These are phyloP conservation scores for Ophiorrhiza pumila DNA, from an alignment of 257 asterid species.

Conservation along the genomic window DNA sequence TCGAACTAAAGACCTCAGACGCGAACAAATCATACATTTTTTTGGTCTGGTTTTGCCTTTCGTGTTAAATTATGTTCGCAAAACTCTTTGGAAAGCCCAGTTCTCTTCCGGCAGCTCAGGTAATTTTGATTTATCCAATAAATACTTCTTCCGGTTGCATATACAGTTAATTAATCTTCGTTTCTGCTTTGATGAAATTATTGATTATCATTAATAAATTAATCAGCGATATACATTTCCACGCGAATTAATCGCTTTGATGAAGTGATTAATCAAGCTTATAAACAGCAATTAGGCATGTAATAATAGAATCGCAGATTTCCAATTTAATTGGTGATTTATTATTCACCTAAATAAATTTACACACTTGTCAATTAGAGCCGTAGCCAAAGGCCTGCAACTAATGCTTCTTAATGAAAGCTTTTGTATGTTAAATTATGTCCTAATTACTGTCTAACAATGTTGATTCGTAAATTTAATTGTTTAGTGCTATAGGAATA, in stretches of 20 bases:
- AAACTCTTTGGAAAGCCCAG: conserved; percentile 49
- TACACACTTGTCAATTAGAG: background rate
- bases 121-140: conserved; percentile 21
- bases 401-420: no score
- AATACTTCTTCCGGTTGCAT: background rate
- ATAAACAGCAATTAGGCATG: background rate
- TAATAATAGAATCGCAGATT: background rate
- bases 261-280: no score
- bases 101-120: conserved; percentile 47
- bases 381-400: background rate
- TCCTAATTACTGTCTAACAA: no score
- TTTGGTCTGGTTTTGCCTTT: background rate
- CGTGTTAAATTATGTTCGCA: conserved; percentile 34
- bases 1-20: no score
- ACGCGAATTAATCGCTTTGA: no score
- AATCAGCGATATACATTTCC: no score
- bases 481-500: no score
- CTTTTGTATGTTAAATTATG: no score
- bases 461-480: no score
- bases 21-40: no score
- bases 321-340: background rate
- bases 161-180: no score
- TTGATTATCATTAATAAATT: conserved; percentile 1
- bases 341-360: background rate
- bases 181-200: background rate